A percentile compares a stretch with the other conserved stretches of the same genome.
These are phyloP conservation scores for Penicillium sp. DNA, from an alignment of 2,329 filamentous ascomycete genomes.

Conservation along the genomic window DNA sequence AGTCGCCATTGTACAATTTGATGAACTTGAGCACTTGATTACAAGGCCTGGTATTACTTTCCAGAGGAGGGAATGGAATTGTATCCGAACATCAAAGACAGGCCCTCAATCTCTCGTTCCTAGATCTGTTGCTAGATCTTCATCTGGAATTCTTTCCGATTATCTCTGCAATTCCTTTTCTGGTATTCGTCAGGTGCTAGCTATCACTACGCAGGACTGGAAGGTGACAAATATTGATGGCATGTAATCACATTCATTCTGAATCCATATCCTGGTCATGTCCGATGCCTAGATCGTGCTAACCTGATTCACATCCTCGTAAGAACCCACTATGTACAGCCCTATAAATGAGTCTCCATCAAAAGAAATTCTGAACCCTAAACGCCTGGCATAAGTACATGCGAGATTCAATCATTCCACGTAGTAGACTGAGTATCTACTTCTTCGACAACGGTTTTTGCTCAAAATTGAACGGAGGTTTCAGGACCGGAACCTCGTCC, in stretches of 20 bases:
- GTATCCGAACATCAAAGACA: no score
- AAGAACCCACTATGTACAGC: conserved; percentile 16
- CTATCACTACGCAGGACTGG: not conserved
- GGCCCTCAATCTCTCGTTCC: no score
- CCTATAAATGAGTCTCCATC: not conserved
- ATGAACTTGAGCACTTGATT: no score
- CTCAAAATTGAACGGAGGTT: conserved; percentile 10
- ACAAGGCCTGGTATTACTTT: no score
- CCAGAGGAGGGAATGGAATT: no score
- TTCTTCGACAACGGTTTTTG: conserved; percentile 17
- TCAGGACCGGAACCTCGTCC: not conserved
- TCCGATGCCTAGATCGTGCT: not conserved
- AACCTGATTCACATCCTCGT: not conserved
- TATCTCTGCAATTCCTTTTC: no score
- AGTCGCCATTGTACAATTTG: no score
- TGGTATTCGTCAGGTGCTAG: not conserved
- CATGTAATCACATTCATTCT: not conserved
- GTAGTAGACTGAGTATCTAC: conserved; percentile 34
- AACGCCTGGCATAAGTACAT: conserved; percentile 6
- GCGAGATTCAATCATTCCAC: not conserved
- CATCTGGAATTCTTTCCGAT: no score
- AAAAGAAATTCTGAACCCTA: not conserved
- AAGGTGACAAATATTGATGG: not conserved
- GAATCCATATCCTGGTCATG: not conserved
- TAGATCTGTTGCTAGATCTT: no score